A percentile compares a stretch with the other conserved stretches of the same genome.
Evolutionary conservation across 805 yeast genomes (phyloP).

Genomic region (Candida silvicultrix): DNA sequence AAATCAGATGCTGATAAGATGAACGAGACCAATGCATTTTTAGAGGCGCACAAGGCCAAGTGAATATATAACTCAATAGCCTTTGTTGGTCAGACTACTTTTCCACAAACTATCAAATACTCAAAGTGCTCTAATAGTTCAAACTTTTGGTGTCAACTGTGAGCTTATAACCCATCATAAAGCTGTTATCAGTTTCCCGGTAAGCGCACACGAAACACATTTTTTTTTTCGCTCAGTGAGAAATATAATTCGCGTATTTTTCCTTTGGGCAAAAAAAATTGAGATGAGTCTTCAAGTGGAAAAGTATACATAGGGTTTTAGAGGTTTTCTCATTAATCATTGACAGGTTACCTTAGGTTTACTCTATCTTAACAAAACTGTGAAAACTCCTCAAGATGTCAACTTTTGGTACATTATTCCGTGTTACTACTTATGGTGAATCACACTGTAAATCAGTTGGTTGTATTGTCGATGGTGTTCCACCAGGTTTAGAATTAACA

Average conservation of each 20-base stretch:
- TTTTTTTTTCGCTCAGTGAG: neutral
- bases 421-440: conserved; percentile 95
- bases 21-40: conserved; percentile 39
- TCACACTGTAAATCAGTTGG: conserved; percentile 97
- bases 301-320: neutral
- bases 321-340: neutral
- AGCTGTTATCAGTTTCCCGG: neutral
- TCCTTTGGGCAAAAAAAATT: neutral
- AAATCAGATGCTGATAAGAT: conserved; percentile 53
- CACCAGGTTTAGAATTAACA: conserved; percentile 83
- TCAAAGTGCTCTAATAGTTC: too few species aligned
- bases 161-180: too few species aligned
- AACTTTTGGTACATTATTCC: conserved; percentile 55
- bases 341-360: neutral
- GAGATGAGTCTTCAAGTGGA: neutral
- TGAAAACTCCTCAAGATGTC: conserved; percentile 59
- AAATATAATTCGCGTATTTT: neutral
- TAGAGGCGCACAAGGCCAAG: conserved; percentile 7
- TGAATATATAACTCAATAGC: neutral
- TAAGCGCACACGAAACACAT: neutral
- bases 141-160: neutral
- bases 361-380: too few species aligned
- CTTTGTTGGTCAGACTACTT: too few species aligned
- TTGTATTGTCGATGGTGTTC: conserved; percentile 97
- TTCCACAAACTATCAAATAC: too few species aligned